Evolutionary conservation across 2,329 filamentous ascomycete genomes (phyloP), one percentile per base, ranked within the genome.

Genomic region (Pseudogymnoascus sp.): DNA sequence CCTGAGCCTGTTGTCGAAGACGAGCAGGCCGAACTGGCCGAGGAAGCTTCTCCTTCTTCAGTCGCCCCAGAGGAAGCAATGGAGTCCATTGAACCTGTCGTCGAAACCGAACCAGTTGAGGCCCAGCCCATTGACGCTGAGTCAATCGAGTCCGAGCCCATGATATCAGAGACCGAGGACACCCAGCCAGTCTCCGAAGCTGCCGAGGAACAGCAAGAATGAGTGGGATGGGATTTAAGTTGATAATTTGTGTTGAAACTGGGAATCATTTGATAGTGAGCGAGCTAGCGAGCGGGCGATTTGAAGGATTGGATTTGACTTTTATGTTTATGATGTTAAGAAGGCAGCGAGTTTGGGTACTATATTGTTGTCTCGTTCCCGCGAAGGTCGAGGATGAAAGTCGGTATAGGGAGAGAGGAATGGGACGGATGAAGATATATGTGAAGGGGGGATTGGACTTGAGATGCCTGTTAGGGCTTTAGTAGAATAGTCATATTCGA

Each of bases 281-380:
- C 50, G 50, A 34, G 25, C 50, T 56, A 56, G 50, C 50, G 50
- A 34, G 50, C 50, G 50, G 50, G 50, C 50, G 28, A 56, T 56
- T 56, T 31, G 25, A 56, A 14, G 25, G 46, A 56, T 56, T 18
- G 46, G 50, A 34, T 34, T 4, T 31, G 46, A 34, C 11, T 56
- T 44, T 56, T 56, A 56, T 56, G 50, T 56, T 56, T 56, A 56
- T 3, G 50, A 56, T 5, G 50, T 56, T 56, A 56, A 56, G 28
- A 56, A 16, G 28, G 50, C 10, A 18, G 50, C 28, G 50, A 34
- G 25, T 56, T 46, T 46, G 18, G 14, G 25, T 21, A 31, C 8
- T 56, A 21, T 28, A 34, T 56, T 56, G 25, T 56, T 34, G 50
- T 56, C 50, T 34, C n/a, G 4, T 34, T 8, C 44, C 44, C 44